A percentile compares a stretch with the other conserved stretches of the same genome.
Conservation (phyloP, 2,329 filamentous ascomycete genomes). For the Phyllosticta capitalensis region DNA sequence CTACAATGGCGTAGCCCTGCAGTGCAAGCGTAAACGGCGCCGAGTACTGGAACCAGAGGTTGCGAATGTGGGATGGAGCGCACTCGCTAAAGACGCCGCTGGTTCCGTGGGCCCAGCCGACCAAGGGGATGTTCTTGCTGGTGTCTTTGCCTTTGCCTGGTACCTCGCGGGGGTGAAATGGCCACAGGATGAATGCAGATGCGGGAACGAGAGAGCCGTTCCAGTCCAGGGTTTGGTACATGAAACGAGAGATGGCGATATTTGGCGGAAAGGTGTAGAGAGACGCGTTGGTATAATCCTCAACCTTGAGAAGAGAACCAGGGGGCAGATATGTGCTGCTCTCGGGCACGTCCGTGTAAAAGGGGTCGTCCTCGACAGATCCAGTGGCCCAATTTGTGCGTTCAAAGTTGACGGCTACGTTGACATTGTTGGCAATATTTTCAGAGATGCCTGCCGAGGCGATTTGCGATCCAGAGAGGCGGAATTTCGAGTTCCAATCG, state of each 20-base stretch:
- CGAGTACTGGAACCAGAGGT: slow-evolving; percentile 19
- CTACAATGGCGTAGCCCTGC: slow-evolving; percentile 20
- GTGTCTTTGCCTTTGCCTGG: slow-evolving; percentile 12
- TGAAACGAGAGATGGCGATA: slow-evolving; percentile 39
- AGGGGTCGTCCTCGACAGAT: slow-evolving; percentile 25
- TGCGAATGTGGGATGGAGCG: slow-evolving; percentile 18
- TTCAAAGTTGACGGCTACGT: slow-evolving; percentile 20
- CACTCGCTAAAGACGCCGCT: slow-evolving; percentile 15
- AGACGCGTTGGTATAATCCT: slow-evolving; percentile 30
- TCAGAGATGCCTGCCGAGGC: neutral
- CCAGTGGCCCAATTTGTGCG: slow-evolving; percentile 19
- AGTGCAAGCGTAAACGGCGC: slow-evolving; percentile 19
- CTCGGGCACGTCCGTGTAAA: slow-evolving; percentile 27
- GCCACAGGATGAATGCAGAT: slow-evolving; percentile 44
- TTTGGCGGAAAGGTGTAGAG: slow-evolving; percentile 33
- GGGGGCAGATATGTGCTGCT: slow-evolving; percentile 17
- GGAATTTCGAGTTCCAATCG: neutral
- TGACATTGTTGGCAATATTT: slow-evolving; percentile 10
- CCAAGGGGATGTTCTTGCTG: slow-evolving; percentile 2
- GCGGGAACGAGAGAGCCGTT: slow-evolving; percentile 39
- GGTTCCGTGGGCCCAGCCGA: slow-evolving; percentile 17
- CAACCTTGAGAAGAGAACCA: slow-evolving; percentile 33
- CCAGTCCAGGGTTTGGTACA: slow-evolving; percentile 38
- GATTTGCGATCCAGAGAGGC: neutral
- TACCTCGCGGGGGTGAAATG: slow-evolving; percentile 21